Conservation (phyloP, 352 stramenopile genomes). For the Peronospora farinosa region DNA sequence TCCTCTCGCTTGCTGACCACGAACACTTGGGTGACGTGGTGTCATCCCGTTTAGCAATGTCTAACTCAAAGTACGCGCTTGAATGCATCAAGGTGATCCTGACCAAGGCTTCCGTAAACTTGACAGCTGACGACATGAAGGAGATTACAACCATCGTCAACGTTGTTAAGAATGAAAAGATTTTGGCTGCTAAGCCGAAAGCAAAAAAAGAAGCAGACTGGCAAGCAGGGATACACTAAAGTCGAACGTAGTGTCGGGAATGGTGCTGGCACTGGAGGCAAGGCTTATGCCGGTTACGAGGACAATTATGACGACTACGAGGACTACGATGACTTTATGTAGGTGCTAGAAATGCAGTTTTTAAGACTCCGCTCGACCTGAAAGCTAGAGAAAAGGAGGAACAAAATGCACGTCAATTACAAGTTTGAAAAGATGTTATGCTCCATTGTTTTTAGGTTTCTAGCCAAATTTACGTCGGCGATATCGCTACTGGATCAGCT, state of each 20-base stretch:
- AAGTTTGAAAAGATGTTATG: background rate
- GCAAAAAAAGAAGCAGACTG: slow-evolving; percentile 78
- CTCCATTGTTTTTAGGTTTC: too few species aligned
- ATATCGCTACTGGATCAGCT: too few species aligned
- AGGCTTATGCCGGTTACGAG: slow-evolving; percentile 37
- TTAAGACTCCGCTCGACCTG: slow-evolving; percentile 8
- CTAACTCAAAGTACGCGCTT: slow-evolving; percentile 71
- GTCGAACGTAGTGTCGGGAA: slow-evolving; percentile 51
- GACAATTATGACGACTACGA: slow-evolving; percentile 47
- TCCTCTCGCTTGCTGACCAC: slow-evolving; percentile 69
- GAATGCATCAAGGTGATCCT: slow-evolving; percentile 78
- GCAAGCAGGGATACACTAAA: slow-evolving; percentile 77
- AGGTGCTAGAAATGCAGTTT: slow-evolving; percentile 27
- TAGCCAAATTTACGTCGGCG: too few species aligned
- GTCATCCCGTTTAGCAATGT: slow-evolving; percentile 43
- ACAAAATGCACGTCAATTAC: slow-evolving; percentile 12
- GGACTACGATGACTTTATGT: slow-evolving; percentile 86
- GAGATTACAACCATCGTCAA: slow-evolving; percentile 83
- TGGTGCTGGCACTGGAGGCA: slow-evolving; percentile 33
- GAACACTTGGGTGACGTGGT: slow-evolving; percentile 65
- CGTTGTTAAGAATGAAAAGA: slow-evolving; percentile 87
- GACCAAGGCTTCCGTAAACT: slow-evolving; percentile 69
- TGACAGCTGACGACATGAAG: slow-evolving; percentile 83
- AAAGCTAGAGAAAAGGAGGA: slow-evolving; percentile 8
- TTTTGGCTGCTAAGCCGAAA: slow-evolving; percentile 72